phyloP scores from a whole-genome alignment of 2,329 filamentous ascomycete genomes.

The Ceratocystis eucalypticola region DNA sequence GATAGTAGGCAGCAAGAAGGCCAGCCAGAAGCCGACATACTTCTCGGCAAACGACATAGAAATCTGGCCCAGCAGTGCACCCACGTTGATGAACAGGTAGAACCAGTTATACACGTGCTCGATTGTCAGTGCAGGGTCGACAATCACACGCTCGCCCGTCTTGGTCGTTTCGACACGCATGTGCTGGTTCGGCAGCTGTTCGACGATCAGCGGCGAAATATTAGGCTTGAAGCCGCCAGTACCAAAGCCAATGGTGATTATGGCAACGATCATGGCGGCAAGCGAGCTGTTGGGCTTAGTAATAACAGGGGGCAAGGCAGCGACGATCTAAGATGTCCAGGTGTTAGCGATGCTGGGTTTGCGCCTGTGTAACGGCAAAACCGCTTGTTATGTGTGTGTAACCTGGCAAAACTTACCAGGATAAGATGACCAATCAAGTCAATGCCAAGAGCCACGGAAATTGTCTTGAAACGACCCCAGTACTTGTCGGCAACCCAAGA shows the following conservation, averaged over 20 bases:
- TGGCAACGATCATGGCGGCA: slow-evolving; percentile 49
- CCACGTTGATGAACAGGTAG: slow-evolving; percentile 60
- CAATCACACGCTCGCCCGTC: slow-evolving; percentile 48
- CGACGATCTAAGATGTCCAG: slow-evolving; percentile 32
- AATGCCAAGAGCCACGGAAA: slow-evolving; percentile 45
- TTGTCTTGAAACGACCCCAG: slow-evolving; percentile 56
- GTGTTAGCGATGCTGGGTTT: neutral
- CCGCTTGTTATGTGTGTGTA: neutral
- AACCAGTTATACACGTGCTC: slow-evolving; percentile 55
- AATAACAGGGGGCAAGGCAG: slow-evolving; percentile 51
- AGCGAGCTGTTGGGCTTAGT: slow-evolving; percentile 41
- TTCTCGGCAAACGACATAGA: slow-evolving; percentile 60
- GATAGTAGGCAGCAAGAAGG: slow-evolving; percentile 53
- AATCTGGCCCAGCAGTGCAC: slow-evolving; percentile 49
- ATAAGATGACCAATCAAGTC: slow-evolving; percentile 55
- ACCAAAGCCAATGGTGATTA: slow-evolving; percentile 40
- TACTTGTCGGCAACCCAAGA: slow-evolving; percentile 41
- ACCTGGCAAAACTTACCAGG: slow-evolving; percentile 26
- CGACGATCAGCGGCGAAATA: slow-evolving; percentile 52
- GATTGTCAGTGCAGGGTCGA: slow-evolving; percentile 50
- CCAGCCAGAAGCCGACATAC: slow-evolving; percentile 62
- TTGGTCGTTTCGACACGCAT: slow-evolving; percentile 38
- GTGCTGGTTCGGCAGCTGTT: slow-evolving; percentile 47
- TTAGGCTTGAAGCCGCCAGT: slow-evolving; percentile 68
- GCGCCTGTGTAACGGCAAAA: neutral